phyloP scores from a whole-genome alignment of 1,139 yeast species.

The Saccharomyces hybrid region DNA sequence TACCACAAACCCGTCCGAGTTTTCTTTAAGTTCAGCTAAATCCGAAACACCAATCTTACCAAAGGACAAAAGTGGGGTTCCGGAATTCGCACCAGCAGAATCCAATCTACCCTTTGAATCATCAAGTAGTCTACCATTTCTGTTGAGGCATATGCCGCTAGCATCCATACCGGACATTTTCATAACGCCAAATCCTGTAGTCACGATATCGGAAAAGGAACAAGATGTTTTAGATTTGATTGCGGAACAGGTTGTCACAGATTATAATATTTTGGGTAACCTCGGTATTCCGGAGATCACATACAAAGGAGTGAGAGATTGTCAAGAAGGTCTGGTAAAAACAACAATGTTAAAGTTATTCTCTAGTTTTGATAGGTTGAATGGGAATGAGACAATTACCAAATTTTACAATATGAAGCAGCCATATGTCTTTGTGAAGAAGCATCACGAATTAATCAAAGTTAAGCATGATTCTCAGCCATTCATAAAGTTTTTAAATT shows the following conservation, averaged over 20 bases:
- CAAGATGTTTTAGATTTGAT: slow-evolving; percentile 29
- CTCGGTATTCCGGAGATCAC: slow-evolving; percentile 16
- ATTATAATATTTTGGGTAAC: slow-evolving; percentile 31
- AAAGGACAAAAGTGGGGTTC: slow-evolving; percentile 6
- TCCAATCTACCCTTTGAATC: slow-evolving; percentile 16
- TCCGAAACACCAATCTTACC: background rate
- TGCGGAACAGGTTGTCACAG: slow-evolving; percentile 42
- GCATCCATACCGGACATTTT: slow-evolving; percentile 51
- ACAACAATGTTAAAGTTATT: slow-evolving; percentile 20
- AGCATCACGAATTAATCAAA: slow-evolving; percentile 27
- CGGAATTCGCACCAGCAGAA: slow-evolving; percentile 9
- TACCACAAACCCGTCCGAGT: background rate
- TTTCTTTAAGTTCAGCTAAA: background rate
- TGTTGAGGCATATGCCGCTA: slow-evolving; percentile 54
- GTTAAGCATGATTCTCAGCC: slow-evolving; percentile 26
- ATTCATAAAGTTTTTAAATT: slow-evolving; percentile 36
- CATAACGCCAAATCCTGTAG: slow-evolving; percentile 29
- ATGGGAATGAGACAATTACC: slow-evolving; percentile 24
- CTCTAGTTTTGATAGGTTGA: slow-evolving; percentile 18
- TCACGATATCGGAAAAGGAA: slow-evolving; percentile 15
- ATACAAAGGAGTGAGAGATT: slow-evolving; percentile 17
- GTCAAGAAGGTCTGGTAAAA: slow-evolving; percentile 18
- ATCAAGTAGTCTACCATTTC: slow-evolving; percentile 54
- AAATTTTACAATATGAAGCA: slow-evolving; percentile 21
- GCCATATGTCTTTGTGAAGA: slow-evolving; percentile 28